These are phyloP conservation scores for Nicotiana tabacum DNA, from an alignment of 257 asterid genomes.

Conservation along the genomic window DNA sequence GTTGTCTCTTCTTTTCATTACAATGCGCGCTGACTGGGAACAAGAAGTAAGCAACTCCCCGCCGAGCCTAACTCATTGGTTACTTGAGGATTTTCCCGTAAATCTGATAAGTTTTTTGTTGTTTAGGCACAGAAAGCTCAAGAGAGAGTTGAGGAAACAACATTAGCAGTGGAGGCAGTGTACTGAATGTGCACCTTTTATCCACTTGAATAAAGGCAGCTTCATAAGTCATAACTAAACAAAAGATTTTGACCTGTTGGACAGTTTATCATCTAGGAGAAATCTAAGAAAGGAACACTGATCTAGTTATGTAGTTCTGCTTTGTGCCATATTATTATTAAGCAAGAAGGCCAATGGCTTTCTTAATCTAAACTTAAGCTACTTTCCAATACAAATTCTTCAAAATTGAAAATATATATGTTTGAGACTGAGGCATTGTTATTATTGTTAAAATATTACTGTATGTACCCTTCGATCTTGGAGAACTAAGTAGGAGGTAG, in stretches of 20 bases:
- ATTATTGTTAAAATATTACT: too few relatives aligned
- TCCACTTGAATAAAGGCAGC: not conserved
- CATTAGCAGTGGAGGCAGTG: not conserved
- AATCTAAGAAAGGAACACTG: not conserved
- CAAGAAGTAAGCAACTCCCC: constrained; percentile 41
- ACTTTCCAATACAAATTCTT: not conserved
- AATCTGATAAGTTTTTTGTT: not conserved
- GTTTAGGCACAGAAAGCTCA: constrained; percentile 5
- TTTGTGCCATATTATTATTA: not conserved
- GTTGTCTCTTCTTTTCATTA: constrained; percentile 34
- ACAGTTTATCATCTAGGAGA: not conserved
- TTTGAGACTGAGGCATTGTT: too few relatives aligned
- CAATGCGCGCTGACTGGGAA: constrained; percentile 51
- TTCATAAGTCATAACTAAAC: not conserved
- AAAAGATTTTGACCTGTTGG: not conserved
- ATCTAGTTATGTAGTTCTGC: not conserved
- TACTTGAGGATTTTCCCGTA: not conserved
- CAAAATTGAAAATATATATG: not conserved
- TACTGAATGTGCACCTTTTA: not conserved
- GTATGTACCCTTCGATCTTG: too few relatives aligned
- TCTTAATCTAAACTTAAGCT: not conserved
- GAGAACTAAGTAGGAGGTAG: not conserved
- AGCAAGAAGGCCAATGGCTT: not conserved
- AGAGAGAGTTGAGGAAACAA: constrained; percentile 8
- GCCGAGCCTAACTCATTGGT: not conserved